phyloP scores from a whole-genome alignment of 441 rosid genomes.

The Hura crepitans region DNA sequence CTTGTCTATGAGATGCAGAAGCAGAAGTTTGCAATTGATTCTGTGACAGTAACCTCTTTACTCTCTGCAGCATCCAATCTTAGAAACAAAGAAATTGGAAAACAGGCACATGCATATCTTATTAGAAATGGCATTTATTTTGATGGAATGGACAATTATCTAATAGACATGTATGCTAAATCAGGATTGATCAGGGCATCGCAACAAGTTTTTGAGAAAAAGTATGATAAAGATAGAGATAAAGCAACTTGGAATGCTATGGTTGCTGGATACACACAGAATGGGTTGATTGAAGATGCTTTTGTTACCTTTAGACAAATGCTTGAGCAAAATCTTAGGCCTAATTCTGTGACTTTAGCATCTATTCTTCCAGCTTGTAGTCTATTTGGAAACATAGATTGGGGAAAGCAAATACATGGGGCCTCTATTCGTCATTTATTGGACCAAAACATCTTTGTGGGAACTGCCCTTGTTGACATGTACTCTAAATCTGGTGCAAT shows the following conservation, averaged over 20 bases:
- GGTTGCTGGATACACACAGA: slow-evolving; percentile 76
- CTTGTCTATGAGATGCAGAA: slow-evolving; percentile 77
- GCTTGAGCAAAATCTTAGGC: slow-evolving; percentile 50
- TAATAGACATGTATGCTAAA: slow-evolving; percentile 82
- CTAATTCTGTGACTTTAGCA: slow-evolving; percentile 69
- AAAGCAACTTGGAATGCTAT: slow-evolving; percentile 90
- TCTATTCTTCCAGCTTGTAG: slow-evolving; percentile 74
- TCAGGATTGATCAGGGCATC: slow-evolving; percentile 57
- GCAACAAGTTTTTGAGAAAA: slow-evolving; percentile 40
- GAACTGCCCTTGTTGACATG: slow-evolving; percentile 74
- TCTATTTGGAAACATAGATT: slow-evolving; percentile 50
- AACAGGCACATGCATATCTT: slow-evolving; percentile 75
- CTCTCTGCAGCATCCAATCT: slow-evolving; percentile 89
- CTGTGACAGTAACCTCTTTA: slow-evolving; percentile 64
- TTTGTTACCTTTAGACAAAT: slow-evolving; percentile 48
- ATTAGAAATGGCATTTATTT: slow-evolving; percentile 55
- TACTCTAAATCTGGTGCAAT: slow-evolving; percentile 76
- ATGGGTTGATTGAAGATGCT: slow-evolving; percentile 54
- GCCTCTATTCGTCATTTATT: slow-evolving; percentile 52
- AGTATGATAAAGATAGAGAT: slow-evolving; percentile 38
- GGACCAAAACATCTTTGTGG: slow-evolving; percentile 64
- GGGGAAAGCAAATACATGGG: slow-evolving; percentile 82
- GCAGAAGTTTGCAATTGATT: slow-evolving; percentile 57
- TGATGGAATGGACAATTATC: slow-evolving; percentile 76
- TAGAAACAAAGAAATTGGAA: slow-evolving; percentile 58